A percentile compares a stretch with the other conserved stretches of the same genome.
These are phyloP conservation scores for Fusarium acutatum DNA, from an alignment of 2,329 filamentous ascomycete species.

Conservation along the genomic window DNA sequence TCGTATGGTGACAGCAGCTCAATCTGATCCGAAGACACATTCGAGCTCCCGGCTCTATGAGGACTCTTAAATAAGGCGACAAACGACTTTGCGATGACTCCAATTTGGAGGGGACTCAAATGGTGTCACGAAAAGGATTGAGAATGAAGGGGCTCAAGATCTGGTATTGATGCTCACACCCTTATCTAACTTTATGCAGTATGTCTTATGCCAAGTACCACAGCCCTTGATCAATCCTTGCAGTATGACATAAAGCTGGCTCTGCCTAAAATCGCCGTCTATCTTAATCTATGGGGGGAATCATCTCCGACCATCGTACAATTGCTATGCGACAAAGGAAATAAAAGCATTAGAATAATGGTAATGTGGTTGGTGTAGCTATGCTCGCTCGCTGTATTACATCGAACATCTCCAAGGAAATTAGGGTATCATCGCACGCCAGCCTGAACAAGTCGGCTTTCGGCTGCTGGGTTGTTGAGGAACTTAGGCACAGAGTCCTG, in stretches of 20 bases:
- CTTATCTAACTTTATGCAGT: not conserved
- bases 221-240: not conserved
- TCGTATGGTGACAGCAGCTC: not conserved
- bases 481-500: slow-evolving; percentile 79
- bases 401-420: not conserved
- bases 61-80: not conserved
- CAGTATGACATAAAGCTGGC: not conserved
- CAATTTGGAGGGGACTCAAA: not conserved
- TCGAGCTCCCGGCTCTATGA: not conserved
- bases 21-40: not conserved
- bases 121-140: not conserved
- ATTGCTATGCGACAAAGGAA: slow-evolving; percentile 8
- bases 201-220: not conserved
- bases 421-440: slow-evolving; percentile 23
- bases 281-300: slow-evolving; percentile 4
- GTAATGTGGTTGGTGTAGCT: not conserved
- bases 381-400: slow-evolving; percentile 15
- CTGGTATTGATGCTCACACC: not conserved
- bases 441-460: slow-evolving; percentile 27
- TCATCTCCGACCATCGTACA: not conserved
- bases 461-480: slow-evolving; percentile 62
- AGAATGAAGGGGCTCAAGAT: not conserved
- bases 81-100: not conserved
- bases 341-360: slow-evolving; percentile 20
- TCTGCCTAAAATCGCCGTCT: not conserved